phyloP scores from a whole-genome alignment of 1,284 basidiomycete species.

The Moniliella sp. region DNA sequence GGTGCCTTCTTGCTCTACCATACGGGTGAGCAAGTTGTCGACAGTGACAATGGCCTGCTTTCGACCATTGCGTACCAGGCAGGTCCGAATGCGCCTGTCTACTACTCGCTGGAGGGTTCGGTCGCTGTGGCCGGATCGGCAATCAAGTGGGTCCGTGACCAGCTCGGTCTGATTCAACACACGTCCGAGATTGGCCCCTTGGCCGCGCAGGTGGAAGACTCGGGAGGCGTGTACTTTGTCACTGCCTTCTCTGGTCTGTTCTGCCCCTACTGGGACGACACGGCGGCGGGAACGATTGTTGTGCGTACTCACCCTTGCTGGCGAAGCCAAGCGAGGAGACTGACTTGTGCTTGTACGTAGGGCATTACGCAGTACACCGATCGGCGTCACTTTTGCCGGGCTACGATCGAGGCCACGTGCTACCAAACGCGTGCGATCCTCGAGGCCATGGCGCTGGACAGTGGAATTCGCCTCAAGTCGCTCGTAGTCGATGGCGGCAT shows the following conservation, averaged over 20 bases:
- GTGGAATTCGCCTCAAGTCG: constrained; percentile 48
- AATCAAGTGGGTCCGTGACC: constrained; percentile 85
- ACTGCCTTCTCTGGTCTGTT: constrained; percentile 81
- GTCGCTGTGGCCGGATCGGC: constrained; percentile 86
- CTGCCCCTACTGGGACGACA: constrained; percentile 67
- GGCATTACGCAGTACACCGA: constrained; percentile 69
- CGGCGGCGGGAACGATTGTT: constrained; percentile 60
- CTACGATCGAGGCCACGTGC: constrained; percentile 33
- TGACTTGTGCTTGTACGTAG: too few species aligned
- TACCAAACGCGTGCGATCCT: constrained; percentile 77
- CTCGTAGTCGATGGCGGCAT: constrained; percentile 63
- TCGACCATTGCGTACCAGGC: constrained; percentile 88
- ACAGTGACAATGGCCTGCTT: constrained; percentile 64
- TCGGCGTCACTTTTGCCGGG: constrained; percentile 68
- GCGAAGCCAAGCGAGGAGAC: too few species aligned
- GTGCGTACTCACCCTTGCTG: too few species aligned
- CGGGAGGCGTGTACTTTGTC: constrained; percentile 86
- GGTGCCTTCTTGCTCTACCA: constrained; percentile 86
- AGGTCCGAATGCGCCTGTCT: constrained; percentile 52
- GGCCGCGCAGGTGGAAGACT: constrained; percentile 53
- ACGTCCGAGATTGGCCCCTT: constrained; percentile 66
- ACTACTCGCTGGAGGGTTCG: constrained; percentile 82
- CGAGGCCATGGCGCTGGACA: constrained; percentile 76
- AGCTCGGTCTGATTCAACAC: constrained; percentile 57
- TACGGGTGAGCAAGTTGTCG: constrained; percentile 66